Evolutionary conservation across 768 basidiomycete genomes (phyloP).

Genomic region (Rubroboletus pulcherrimus): DNA sequence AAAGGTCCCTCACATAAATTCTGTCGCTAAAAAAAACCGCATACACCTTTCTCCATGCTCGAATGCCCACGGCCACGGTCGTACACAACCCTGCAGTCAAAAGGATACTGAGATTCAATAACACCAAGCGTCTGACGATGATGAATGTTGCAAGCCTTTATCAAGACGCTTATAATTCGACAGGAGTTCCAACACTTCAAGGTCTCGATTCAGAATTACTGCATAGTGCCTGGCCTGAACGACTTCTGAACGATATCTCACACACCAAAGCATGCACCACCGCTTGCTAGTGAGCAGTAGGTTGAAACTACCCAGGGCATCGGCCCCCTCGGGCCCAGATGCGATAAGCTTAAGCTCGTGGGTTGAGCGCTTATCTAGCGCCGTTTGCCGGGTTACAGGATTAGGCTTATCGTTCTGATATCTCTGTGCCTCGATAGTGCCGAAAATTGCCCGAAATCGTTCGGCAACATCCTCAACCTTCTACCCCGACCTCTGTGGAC

Average conservation of each 20-base stretch:
- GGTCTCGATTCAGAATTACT: background rate
- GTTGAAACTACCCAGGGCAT: background rate
- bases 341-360: background rate
- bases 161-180: background rate
- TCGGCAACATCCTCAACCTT: background rate
- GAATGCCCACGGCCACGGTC: background rate
- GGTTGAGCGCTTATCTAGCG: background rate
- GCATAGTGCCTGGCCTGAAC: background rate
- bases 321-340: background rate
- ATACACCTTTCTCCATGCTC: background rate
- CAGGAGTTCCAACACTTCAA: background rate
- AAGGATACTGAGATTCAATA: background rate
- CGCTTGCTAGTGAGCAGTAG: background rate
- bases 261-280: too few relatives aligned
- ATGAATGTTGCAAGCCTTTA: background rate
- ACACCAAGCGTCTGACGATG: background rate
- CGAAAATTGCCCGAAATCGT: background rate
- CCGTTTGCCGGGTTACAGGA: background rate
- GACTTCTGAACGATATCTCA: background rate
- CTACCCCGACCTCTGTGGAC: background rate
- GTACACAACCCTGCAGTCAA: background rate
- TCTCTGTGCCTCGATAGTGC: background rate
- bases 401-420: background rate
- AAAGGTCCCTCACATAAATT: background rate
- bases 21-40: background rate